Percentiles rank a stretch among this genome's conserved stretches.
These are phyloP conservation scores for Dalbergia cultrata DNA, from an alignment of 306 rosid genomes.

Conservation along the genomic window DNA sequence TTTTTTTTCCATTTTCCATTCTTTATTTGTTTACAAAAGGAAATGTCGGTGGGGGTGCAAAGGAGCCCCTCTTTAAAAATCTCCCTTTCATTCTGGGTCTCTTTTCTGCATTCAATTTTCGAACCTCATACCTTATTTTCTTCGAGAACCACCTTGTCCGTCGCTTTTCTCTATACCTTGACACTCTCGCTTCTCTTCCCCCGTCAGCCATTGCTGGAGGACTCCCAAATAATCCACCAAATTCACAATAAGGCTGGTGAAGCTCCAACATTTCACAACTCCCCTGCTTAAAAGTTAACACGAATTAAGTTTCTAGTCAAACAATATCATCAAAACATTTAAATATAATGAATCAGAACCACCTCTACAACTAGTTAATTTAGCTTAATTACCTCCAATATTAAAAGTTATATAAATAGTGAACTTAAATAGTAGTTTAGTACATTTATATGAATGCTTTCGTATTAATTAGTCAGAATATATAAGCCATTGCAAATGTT, in stretches of 20 bases:
- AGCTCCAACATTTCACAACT: constrained; percentile 34
- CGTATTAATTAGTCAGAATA: no score
- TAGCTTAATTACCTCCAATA: not conserved
- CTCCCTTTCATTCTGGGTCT: constrained; percentile 99
- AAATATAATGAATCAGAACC: not conserved
- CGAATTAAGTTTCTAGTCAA: not conserved
- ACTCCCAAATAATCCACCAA: constrained; percentile 45
- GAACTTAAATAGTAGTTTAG: no score
- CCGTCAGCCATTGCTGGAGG: constrained; percentile 60
- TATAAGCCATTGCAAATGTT: no score
- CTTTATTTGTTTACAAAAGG: constrained; percentile 52
- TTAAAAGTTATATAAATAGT: no score
- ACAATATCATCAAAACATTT: not conserved
- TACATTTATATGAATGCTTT: no score
- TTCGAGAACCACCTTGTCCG: constrained; percentile 86
- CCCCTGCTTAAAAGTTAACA: constrained; percentile 47
- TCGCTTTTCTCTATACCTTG: constrained; percentile 90
- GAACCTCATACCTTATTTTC: constrained; percentile 96
- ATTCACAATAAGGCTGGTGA: constrained; percentile 52
- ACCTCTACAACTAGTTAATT: not conserved
- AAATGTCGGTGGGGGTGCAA: constrained; percentile 53
- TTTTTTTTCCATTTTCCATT: no score
- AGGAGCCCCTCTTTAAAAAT: constrained; percentile 79
- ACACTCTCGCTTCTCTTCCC: constrained; percentile 90
- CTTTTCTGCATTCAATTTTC: constrained; percentile 95